These are phyloP conservation scores for Terana coerulea DNA, from an alignment of 768 basidiomycete genomes.

Conservation along the genomic window DNA sequence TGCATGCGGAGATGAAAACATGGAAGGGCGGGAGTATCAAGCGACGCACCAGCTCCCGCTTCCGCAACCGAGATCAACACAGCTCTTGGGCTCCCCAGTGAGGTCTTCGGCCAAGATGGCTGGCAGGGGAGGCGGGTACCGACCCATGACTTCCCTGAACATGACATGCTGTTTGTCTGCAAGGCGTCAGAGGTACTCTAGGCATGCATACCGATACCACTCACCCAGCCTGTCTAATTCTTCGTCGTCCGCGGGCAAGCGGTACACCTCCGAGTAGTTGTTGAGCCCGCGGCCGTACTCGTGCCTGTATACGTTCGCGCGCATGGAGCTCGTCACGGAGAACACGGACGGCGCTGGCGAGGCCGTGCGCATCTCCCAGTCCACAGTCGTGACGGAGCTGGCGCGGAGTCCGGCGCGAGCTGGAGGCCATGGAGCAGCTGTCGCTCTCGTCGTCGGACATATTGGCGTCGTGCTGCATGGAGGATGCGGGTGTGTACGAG, in stretches of 20 bases:
- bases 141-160: conserved; percentile 62
- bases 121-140: conserved; percentile 56
- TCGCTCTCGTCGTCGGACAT: conserved; percentile 44
- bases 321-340: conserved; percentile 63
- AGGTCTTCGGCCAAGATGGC: conserved; percentile 58
- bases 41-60: conserved; percentile 65
- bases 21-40: not conserved
- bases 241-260: conserved; percentile 74
- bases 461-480: not conserved
- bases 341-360: conserved; percentile 69
- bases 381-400: conserved; percentile 55
- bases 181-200: not conserved
- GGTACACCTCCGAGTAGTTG: conserved; percentile 77
- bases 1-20: conserved; percentile 1
- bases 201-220: conserved; percentile 18
- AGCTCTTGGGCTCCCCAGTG: conserved; percentile 54
- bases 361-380: conserved; percentile 55
- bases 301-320: conserved; percentile 52
- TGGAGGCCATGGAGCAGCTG: conserved; percentile 37
- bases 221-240: conserved; percentile 67
- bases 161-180: conserved; percentile 66
- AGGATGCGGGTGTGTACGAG: too few species aligned
- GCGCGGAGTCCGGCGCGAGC: conserved; percentile 32
- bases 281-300: conserved; percentile 71
- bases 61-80: conserved; percentile 77